Conservation (phyloP, 495 filamentous ascomycete genomes). For the Trichoderma gamsii region DNA sequence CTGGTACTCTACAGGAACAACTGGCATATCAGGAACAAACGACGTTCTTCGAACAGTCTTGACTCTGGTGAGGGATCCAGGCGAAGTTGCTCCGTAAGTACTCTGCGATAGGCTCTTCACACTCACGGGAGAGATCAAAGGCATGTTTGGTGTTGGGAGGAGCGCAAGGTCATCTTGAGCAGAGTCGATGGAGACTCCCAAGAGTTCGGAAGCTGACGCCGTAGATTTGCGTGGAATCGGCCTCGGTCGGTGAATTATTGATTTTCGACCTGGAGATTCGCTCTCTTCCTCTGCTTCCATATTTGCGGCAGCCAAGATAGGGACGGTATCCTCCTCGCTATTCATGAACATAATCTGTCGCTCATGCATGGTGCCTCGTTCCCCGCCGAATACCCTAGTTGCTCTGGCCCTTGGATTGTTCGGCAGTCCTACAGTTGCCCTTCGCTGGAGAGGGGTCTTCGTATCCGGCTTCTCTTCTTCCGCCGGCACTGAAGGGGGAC, state of each 20-base stretch:
- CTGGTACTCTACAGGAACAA: constrained; percentile 30
- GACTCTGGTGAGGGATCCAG: constrained; percentile 16
- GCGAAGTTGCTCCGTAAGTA: neutral
- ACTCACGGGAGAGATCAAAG: neutral
- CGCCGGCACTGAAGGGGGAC: constrained; percentile 27
- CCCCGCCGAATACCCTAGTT: constrained; percentile 27
- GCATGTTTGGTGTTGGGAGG: neutral
- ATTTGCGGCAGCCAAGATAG: constrained; percentile 27
- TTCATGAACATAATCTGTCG: constrained; percentile 50
- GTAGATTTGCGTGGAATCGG: constrained; percentile 41
- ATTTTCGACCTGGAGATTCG: constrained; percentile 25
- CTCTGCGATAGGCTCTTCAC: constrained; percentile 1
- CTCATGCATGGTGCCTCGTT: constrained; percentile 28
- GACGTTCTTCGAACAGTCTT: constrained; percentile 29
- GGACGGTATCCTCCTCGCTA: constrained; percentile 46
- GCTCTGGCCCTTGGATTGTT: constrained; percentile 43
- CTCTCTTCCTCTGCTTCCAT: constrained; percentile 25
- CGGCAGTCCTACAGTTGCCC: constrained; percentile 41
- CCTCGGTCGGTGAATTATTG: constrained; percentile 48
- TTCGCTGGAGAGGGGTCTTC: constrained; percentile 4
- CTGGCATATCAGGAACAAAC: constrained; percentile 38
- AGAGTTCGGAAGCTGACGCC: neutral
- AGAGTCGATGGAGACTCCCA: neutral
- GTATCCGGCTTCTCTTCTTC: constrained; percentile 34
- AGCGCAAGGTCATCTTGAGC: neutral